phyloP scores from a whole-genome alignment of 2,329 filamentous ascomycete genomes.

The Colletotrichum phormii region DNA sequence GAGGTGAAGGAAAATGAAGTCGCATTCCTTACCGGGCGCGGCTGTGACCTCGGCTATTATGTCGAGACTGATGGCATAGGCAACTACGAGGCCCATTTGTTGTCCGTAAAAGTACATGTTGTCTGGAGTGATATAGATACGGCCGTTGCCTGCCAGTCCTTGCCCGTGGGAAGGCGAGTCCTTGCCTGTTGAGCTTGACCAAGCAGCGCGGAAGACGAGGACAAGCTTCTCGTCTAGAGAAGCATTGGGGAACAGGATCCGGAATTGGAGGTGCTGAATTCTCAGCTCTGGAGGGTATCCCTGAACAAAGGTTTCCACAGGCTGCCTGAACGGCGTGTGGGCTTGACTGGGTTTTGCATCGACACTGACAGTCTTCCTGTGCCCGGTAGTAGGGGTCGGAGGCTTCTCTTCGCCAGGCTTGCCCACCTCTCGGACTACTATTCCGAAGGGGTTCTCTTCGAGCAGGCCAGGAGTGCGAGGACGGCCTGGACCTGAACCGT shows the following conservation, averaged over 20 bases:
- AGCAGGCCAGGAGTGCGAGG: conserved; percentile 33
- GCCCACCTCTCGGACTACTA: conserved; percentile 51
- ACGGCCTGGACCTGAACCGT: conserved; percentile 41
- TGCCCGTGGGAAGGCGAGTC: conserved; percentile 52
- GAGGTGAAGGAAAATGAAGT: conserved; percentile 89
- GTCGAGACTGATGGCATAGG: conserved; percentile 80
- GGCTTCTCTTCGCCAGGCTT: conserved; percentile 42
- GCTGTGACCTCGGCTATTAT: conserved; percentile 90
- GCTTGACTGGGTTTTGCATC: conserved; percentile 48
- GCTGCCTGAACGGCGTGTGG: conserved; percentile 44
- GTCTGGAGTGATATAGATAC: conserved; percentile 87
- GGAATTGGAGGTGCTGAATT: conserved; percentile 92
- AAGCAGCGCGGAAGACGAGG: conserved; percentile 92
- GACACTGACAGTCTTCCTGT: conserved; percentile 59
- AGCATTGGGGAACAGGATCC: conserved; percentile 87
- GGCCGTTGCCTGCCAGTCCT: conserved; percentile 73
- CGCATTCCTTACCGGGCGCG: conserved; percentile 89
- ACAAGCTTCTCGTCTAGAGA: conserved; percentile 84
- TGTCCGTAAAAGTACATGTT: conserved; percentile 98
- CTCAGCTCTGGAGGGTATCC: conserved; percentile 86
- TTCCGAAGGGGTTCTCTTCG: conserved; percentile 55
- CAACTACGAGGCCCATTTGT: conserved; percentile 89
- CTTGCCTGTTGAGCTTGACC: conserved; percentile 67
- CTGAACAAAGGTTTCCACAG: conserved; percentile 71
- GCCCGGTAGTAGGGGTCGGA: conserved; percentile 38